Percentiles rank a stretch among this genome's conserved stretches.
Evolutionary conservation across 768 basidiomycete genomes (phyloP).

Genomic region (Xanthoconium stramineum): DNA sequence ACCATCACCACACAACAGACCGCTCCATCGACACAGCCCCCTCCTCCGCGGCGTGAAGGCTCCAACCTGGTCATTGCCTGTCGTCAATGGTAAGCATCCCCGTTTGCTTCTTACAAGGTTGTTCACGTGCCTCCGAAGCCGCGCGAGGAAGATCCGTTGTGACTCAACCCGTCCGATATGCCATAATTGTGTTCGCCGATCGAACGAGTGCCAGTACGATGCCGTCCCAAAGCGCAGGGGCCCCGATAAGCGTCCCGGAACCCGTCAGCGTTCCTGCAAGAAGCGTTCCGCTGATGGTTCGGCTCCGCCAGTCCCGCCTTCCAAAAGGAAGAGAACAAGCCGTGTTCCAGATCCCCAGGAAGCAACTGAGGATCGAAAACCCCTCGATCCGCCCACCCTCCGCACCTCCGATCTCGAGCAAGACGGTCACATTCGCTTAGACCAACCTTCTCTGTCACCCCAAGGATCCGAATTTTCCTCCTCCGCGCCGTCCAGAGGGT

Average conservation of each 20-base stretch:
- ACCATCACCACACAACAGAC: slow-evolving; percentile 29
- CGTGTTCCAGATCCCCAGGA: slow-evolving; percentile 34
- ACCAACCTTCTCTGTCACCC: slow-evolving; percentile 32
- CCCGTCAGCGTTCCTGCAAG: slow-evolving; percentile 81
- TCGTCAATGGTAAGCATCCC: slow-evolving; percentile 66
- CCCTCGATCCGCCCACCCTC: slow-evolving; percentile 23
- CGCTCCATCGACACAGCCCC: slow-evolving; percentile 23
- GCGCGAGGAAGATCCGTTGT: slow-evolving; percentile 81
- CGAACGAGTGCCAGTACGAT: slow-evolving; percentile 78
- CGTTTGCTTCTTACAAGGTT: slow-evolving; percentile 26
- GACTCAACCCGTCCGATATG: slow-evolving; percentile 80
- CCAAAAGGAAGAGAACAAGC: slow-evolving; percentile 51
- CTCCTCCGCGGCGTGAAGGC: slow-evolving; percentile 48
- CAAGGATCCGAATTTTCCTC: slow-evolving; percentile 31
- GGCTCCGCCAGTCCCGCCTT: slow-evolving; percentile 45
- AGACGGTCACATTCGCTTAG: slow-evolving; percentile 22
- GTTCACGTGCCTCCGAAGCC: slow-evolving; percentile 49
- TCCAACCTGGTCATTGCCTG: slow-evolving; percentile 78
- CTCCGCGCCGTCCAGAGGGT: slow-evolving; percentile 24
- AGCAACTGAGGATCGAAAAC: slow-evolving; percentile 25
- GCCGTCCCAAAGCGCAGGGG: slow-evolving; percentile 77
- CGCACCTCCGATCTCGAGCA: slow-evolving; percentile 27
- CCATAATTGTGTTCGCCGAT: slow-evolving; percentile 77
- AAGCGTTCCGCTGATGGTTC: slow-evolving; percentile 62
- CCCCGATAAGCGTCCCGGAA: slow-evolving; percentile 83